Percentiles rank a stretch among this genome's conserved stretches.
phyloP scores from a whole-genome alignment of 345 rosid species.

The Eucalyptus guilfoylei region DNA sequence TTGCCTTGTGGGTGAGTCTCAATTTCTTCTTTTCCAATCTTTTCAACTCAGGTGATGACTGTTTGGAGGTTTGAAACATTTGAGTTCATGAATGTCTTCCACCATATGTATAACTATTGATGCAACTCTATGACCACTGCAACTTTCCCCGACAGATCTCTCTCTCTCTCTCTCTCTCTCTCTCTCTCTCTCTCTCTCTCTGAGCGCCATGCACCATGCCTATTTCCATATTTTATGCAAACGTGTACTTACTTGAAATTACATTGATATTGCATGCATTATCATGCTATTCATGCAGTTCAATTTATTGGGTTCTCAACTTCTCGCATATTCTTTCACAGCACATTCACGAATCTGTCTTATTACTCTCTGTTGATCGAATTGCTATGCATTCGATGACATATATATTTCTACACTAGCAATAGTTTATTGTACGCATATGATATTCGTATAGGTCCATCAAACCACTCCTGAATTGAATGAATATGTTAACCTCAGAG shows the following conservation, averaged over 20 bases:
- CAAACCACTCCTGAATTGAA: background rate
- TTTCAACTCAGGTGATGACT: background rate
- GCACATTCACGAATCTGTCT: background rate
- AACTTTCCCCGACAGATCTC: background rate
- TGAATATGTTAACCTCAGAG: background rate
- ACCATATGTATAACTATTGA: background rate
- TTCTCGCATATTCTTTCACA: background rate
- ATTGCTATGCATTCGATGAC: background rate
- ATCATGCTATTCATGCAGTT: background rate
- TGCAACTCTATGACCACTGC: background rate
- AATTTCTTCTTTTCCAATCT: background rate
- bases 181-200: background rate
- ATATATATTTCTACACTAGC: background rate
- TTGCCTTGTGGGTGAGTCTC: background rate
- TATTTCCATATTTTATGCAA: background rate
- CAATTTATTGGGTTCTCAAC: background rate
- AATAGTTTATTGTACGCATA: background rate
- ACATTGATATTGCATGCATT: background rate
- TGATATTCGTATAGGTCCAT: background rate
- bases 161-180: background rate
- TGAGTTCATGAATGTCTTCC: background rate
- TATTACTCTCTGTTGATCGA: background rate
- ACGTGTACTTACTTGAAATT: background rate
- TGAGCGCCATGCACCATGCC: background rate
- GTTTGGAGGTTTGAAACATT: background rate